phyloP scores from a whole-genome alignment of 164 flowering plant species.

The Brasenia schreberi region DNA sequence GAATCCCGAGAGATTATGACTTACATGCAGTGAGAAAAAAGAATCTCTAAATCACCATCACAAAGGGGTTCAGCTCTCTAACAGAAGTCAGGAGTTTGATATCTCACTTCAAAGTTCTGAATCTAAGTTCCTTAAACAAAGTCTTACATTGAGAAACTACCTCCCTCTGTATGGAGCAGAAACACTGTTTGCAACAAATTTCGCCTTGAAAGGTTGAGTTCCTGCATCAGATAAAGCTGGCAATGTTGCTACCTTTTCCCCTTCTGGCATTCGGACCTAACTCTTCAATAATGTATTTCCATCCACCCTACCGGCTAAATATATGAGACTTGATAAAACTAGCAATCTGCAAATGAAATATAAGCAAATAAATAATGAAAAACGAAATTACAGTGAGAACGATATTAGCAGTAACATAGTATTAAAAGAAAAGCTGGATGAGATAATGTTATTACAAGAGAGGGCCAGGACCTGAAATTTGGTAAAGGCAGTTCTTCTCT shows the following conservation, averaged over 20 bases:
- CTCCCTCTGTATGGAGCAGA: conserved; percentile 27
- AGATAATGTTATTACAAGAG: background rate
- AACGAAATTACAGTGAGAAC: background rate
- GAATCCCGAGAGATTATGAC: too few species aligned
- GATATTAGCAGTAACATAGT: too few species aligned
- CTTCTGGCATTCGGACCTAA: conserved; percentile 86
- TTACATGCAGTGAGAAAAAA: too few species aligned
- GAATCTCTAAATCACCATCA: too few species aligned
- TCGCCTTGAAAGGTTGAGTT: conserved; percentile 80
- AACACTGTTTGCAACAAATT: conserved; percentile 5
- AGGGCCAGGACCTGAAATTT: conserved; percentile 66
- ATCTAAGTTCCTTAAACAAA: too few species aligned
- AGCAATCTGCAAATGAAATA: conserved; percentile 61
- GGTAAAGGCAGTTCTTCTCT: conserved; percentile 82
- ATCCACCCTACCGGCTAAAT: conserved; percentile 94
- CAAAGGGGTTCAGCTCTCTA: too few species aligned
- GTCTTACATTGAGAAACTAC: too few species aligned
- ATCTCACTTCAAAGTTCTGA: too few species aligned
- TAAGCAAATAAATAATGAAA: background rate
- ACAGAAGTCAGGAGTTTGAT: too few species aligned
- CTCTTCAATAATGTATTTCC: conserved; percentile 98
- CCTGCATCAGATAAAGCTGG: conserved; percentile 68
- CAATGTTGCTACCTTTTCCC: conserved; percentile 83
- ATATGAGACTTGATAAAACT: conserved; percentile 91
- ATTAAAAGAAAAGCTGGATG: background rate